Evolutionary conservation across 2,329 filamentous ascomycete species (phyloP), one percentile per base, ranked within the genome.

Genomic region (Ophiostoma piceae): DNA sequence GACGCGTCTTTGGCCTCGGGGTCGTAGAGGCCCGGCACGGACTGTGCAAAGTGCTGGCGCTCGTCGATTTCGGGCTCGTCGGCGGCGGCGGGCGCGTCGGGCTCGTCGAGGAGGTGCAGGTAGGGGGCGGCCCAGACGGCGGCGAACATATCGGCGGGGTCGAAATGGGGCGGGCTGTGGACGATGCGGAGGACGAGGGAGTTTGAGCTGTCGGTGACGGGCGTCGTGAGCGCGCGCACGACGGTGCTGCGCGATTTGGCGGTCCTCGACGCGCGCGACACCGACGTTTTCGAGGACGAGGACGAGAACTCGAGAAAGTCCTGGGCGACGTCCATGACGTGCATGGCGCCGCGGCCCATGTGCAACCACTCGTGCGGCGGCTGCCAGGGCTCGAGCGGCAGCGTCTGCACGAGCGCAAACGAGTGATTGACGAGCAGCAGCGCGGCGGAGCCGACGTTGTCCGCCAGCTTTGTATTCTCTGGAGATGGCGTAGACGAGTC

Each of bases 391-490:
- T 77, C 75, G 35, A 75, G 68, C 22, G 76, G 74, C 60, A 79
- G 71, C 12, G 78, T 80, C 75, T 80, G 79, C 19, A 80, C 79
- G 8, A 79, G 73, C 8, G 78, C 79, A 67, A 79, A 75, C 43
- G 76, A 77, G 73, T 80, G 78, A n/a, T 76, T 74, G 47, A 80
- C 71, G 71, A 80, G 79, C 54, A 75, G 75, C 37, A 80, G 74
- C 51, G 76, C 76, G 29, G 77, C 76, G 69, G 79, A 77, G 72
- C 77, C 79, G 60, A 80, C 74, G 57, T 75, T 76, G 73, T 80
- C 78, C 35, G 77, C 77, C 29, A 51, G 26, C 8, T 8, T 41
- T 5, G 35, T 35, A 8, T 35, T 35, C 8, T 35, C 35, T 35
- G 35, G 5, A 35, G 35, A 35, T 8, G 35, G 35, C 35, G 8